phyloP scores from a whole-genome alignment of 495 filamentous ascomycete genomes.

The Talaromyces trachyspermus region DNA sequence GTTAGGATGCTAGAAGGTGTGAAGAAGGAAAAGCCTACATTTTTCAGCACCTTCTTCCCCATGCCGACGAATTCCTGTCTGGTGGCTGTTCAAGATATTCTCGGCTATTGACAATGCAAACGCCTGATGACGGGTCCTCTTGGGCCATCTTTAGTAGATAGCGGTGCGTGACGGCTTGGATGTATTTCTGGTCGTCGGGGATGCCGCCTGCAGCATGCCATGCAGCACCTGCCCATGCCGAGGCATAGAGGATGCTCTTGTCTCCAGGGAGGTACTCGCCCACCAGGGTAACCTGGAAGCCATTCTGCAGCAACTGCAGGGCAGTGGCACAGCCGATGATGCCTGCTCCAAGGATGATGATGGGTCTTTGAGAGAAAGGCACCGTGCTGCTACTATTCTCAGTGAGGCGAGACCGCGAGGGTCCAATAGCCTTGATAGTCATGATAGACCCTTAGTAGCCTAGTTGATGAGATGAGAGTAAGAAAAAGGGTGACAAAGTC shows the following conservation, averaged over 20 bases:
- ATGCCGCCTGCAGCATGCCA: slow-evolving; percentile 39
- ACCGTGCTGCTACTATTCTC: not conserved
- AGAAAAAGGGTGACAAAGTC: too few species aligned
- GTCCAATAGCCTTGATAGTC: not conserved
- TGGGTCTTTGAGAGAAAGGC: slow-evolving; percentile 31
- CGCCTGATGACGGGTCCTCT: slow-evolving; percentile 28
- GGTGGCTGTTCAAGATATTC: slow-evolving; percentile 36
- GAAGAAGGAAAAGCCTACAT: slow-evolving; percentile 16
- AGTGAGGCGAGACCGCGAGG: not conserved
- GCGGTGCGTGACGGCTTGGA: slow-evolving; percentile 34
- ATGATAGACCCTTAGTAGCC: not conserved
- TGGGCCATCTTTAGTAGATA: slow-evolving; percentile 32
- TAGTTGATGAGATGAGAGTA: too few species aligned
- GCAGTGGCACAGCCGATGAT: slow-evolving; percentile 39
- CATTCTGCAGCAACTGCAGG: slow-evolving; percentile 28
- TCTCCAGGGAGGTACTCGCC: slow-evolving; percentile 38
- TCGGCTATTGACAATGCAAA: slow-evolving; percentile 29
- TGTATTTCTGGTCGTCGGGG: slow-evolving; percentile 29
- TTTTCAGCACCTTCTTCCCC: slow-evolving; percentile 34
- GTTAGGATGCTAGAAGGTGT: not conserved
- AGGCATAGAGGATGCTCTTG: slow-evolving; percentile 34
- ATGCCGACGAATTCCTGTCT: slow-evolving; percentile 25
- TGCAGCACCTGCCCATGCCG: slow-evolving; percentile 39
- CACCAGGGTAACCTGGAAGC: slow-evolving; percentile 32
- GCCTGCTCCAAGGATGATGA: slow-evolving; percentile 35